Evolutionary conservation across 164 flowering plant genomes (phyloP), one percentile per base, ranked within the genome.

Genomic region (Stephania japonica): DNA sequence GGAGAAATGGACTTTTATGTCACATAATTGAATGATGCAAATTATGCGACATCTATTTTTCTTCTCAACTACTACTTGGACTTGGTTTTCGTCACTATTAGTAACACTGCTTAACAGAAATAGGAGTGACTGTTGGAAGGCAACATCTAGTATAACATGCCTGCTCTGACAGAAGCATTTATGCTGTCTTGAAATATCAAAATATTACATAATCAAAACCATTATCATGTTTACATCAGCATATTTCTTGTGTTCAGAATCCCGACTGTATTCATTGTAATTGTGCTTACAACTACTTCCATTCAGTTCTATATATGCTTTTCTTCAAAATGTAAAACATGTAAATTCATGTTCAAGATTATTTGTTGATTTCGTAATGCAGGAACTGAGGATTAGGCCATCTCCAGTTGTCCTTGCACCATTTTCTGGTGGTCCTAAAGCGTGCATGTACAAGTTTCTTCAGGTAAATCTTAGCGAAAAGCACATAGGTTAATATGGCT

Each of bases 351-450:
- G 38, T 25, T 49, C 11, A 26, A 56, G 2, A 16, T 27, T 65
- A 49, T 10, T 26, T 70, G 9, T 42, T 71, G 10, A 3, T n/a
- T 69, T 62, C 76, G 18, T 26, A 72, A 21, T 80, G 76, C 78
- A 94, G 99, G 99, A 86, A 79, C 81, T 94, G 63, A 92, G 84
- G 83, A 65, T 81, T 9, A 85, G 85, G 76, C 91, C 94, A 69
- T 81, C 85, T 74, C 99, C 97, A 14, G 88, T 92, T 12, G 94
- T 92, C 42, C 87, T 94, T 78, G 94, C 92, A 42, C 85, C 97
- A 1, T 92, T 94, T 84, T 94, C 99, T 68, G 97, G 97, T 72
- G 99, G 97, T 69, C 89, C 99, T 13, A 94, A 90, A 78, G 87
- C 97, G 56, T 94, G 99, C 84, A 89, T 92, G 97, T 92, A 86